Evolutionary conservation across 345 rosid genomes (phyloP), one percentile per base, ranked within the genome.

Genomic region (Eucalyptus sideroxylon): DNA sequence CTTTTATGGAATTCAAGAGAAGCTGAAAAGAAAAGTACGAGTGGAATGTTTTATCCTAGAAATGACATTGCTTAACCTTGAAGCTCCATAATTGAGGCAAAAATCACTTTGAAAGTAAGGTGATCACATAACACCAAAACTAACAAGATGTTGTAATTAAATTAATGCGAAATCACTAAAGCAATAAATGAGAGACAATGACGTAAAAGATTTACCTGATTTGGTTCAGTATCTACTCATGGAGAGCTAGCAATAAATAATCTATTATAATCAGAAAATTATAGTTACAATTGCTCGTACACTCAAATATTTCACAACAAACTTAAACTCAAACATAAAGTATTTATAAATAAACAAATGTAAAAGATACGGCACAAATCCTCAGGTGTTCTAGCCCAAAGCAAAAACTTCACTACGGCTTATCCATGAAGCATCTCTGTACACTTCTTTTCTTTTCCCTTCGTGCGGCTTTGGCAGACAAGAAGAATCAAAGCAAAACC

Each of bases 231-330:
- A 65, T 3, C 5, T 30, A 65, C 37, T 30, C 5, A 65, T n/a
- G 2, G 5, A 62, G 8, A 62, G 37, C 0, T 1, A 2, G 0
- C 9, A 14, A 2, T n/a, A 62, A 62, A 65, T 65, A 65, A 65
- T 65, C 4, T 8, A n/a, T n/a, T 65, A 65, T 65, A 65, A 10
- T 56, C 0, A 56, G 0, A 56, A 1, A 5, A 1, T 24, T 26
- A 56, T 24, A 65, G 2, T n/a, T 7, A 65, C 19, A 30, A 65
- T n/a, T 30, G 31, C 6, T 56, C 37, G 3, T 65, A 65, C 5
- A 56, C 13, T 56, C 62, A 56, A 56, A 56, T 56, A 56, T 56
- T 56, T 4, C 30, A 56, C 7, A 56, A 56, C 37, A n/a, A n/a
- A 65, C 31, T 65, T 65, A 65, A 65, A 65, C 62, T 56, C 62